Base-by-base conservation (phyloP, 495 filamentous ascomycete species). In the Penicillium maclennaniae region DNA sequence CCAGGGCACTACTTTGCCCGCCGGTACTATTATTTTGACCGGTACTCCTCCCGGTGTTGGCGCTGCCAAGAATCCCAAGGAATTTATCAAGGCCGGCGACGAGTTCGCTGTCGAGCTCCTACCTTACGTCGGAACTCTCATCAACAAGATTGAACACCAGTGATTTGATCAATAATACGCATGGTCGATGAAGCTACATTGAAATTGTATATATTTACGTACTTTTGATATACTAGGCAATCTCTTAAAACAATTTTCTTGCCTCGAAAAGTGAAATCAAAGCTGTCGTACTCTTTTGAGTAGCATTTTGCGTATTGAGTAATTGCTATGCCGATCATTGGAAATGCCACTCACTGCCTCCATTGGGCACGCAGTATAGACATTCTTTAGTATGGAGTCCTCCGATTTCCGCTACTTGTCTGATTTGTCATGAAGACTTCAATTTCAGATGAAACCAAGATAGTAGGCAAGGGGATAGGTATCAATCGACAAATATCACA, bases 1-100 rank as follows among this genome's bases (percentile, higher is more conserved):
- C 48, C 87, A 85, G 65, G 88, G 88, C 28, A 90, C 87, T 23
- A 92, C 89, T 7, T 66, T 92, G 34, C 66, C 87, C n/a, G 86
- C 87, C 1, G 89, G 89, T 8, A 89, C 91, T 56, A 58, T 92
- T 41, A 89, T 95, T 47, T 84, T 91, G 53, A 92, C 89, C n/a
- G 89, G 89, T 49, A 95, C 89, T 60, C 82, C 81, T 2, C 68
- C 74, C 9, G 76, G 76, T 9, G 73, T 79, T 19, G 76, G 76
- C 23, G 70, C 75, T 10, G 78, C 77, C 28, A 83, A 79, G 75
- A 81, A 79, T 40, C 73, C 75, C 12, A 71, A 76, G 62, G 72
- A 77, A 45, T 83, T 74, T 43, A 61, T 87, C 54, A 79, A 80
- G 63, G 69, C 78, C 37, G 82, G 79, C 0, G 83, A 85, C 60